Conservation (phyloP, 768 basidiomycete genomes). For the Ramaria rubella region DNA sequence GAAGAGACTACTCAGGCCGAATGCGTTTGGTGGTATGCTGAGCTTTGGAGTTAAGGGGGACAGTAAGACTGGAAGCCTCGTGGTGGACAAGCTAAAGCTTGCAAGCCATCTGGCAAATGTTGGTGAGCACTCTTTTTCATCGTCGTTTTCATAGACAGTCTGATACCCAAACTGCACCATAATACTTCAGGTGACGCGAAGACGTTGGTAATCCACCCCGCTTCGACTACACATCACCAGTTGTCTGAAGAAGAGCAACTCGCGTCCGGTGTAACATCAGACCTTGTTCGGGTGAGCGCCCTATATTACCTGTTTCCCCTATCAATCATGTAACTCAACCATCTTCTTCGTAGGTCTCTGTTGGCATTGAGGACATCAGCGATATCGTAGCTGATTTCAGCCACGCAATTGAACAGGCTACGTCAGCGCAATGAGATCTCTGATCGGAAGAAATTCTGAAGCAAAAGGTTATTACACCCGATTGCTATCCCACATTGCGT, state of each 20-base stretch:
- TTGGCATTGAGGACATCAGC: constrained; percentile 36
- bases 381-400: constrained; percentile 41
- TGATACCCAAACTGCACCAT: too few relatives aligned
- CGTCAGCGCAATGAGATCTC: constrained; percentile 8
- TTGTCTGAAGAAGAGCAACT: constrained; percentile 53
- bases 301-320: background rate
- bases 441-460: too few relatives aligned
- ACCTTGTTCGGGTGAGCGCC: constrained; percentile 59
- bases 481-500: too few relatives aligned
- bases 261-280: constrained; percentile 62
- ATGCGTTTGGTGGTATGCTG: constrained; percentile 64
- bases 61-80: constrained; percentile 39
- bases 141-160: too few relatives aligned
- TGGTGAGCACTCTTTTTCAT: too few relatives aligned
- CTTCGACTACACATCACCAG: constrained; percentile 71
- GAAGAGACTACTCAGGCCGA: constrained; percentile 44
- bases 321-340: background rate
- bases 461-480: too few relatives aligned
- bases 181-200: constrained; percentile 48
- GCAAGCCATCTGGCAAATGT: constrained; percentile 59
- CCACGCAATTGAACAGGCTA: constrained; percentile 28
- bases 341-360: constrained; percentile 28
- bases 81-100: constrained; percentile 65
- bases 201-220: constrained; percentile 74
- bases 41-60: constrained; percentile 71